A percentile compares a stretch with the other conserved stretches of the same genome.
phyloP scores from a whole-genome alignment of 1,139 yeast genomes.

The Geotrichum fermentans region DNA sequence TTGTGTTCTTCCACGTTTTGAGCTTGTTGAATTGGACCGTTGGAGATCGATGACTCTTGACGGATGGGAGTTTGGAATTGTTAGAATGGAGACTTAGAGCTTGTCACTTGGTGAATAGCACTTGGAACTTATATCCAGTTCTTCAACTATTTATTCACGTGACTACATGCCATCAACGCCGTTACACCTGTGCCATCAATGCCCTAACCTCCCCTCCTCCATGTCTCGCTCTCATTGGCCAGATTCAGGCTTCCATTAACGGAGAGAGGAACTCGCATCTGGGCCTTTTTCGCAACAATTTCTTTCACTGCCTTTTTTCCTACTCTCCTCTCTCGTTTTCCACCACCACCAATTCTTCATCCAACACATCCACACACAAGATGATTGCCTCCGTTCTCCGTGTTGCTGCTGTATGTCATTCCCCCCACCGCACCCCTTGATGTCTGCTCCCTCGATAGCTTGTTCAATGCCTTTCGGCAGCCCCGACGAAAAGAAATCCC shows the following conservation, averaged over 20 bases:
- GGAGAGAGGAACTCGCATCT: too few relatives aligned
- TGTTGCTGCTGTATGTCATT: conserved; percentile 18
- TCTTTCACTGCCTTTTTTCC: not conserved
- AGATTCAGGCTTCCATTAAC: not conserved
- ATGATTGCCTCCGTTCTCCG: conserved; percentile 22
- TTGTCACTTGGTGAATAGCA: too few relatives aligned
- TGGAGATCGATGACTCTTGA: too few relatives aligned
- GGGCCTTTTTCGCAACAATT: conserved; percentile 2
- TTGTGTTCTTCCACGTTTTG: too few relatives aligned
- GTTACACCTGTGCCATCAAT: not conserved
- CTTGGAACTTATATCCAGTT: too few relatives aligned
- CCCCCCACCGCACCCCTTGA: not conserved
- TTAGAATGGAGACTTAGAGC: too few relatives aligned
- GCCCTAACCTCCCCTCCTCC: not conserved
- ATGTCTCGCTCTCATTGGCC: not conserved
- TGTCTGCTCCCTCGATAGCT: too few relatives aligned
- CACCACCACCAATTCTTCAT: not conserved
- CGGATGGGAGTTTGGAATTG: too few relatives aligned
- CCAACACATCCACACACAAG: conserved; percentile 4
- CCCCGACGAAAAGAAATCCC: too few relatives aligned
- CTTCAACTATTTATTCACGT: too few relatives aligned
- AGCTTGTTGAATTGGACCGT: too few relatives aligned
- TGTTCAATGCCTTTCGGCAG: too few relatives aligned
- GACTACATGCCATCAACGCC: not conserved
- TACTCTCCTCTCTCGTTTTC: conserved; percentile 1